phyloP scores from a whole-genome alignment of 805 yeast genomes.

The Suhomyces faveliae region DNA sequence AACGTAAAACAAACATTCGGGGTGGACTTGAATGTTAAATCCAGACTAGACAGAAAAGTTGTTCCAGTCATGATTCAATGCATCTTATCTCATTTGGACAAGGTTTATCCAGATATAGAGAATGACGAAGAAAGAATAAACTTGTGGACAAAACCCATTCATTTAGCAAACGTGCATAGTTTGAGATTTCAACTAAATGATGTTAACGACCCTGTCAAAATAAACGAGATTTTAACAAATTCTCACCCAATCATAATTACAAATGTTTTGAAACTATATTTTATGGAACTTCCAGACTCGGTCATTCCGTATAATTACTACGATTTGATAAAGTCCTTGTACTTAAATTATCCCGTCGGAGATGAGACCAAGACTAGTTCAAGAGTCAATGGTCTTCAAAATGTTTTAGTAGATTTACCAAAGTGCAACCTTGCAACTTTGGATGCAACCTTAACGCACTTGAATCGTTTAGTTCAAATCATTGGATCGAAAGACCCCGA shows the following conservation, averaged over 20 bases:
- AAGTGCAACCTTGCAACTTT: slow-evolving; percentile 74
- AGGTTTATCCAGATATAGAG: slow-evolving; percentile 63
- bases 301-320: slow-evolving; percentile 62
- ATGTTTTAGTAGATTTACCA: slow-evolving; percentile 64
- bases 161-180: slow-evolving; percentile 58
- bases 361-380: slow-evolving; percentile 45
- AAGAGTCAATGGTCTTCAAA: slow-evolving; percentile 63
- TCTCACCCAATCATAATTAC: slow-evolving; percentile 60
- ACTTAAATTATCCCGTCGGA: slow-evolving; percentile 39
- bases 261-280: slow-evolving; percentile 66
- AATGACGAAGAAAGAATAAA: slow-evolving; percentile 67
- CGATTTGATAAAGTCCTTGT: slow-evolving; percentile 68
- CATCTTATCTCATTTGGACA: slow-evolving; percentile 65
- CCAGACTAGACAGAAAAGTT: slow-evolving; percentile 66
- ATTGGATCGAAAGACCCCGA: slow-evolving; percentile 42
- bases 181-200: slow-evolving; percentile 55
- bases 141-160: slow-evolving; percentile 68
- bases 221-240: slow-evolving; percentile 32
- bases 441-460: slow-evolving; percentile 76
- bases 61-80: slow-evolving; percentile 70
- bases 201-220: slow-evolving; percentile 26
- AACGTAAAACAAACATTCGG: slow-evolving; percentile 74
- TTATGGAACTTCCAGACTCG: slow-evolving; percentile 79
- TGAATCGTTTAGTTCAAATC: slow-evolving; percentile 56
- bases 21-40: slow-evolving; percentile 66